Conservation (phyloP, 805 yeast genomes). For the Teunomyces tritomae region DNA sequence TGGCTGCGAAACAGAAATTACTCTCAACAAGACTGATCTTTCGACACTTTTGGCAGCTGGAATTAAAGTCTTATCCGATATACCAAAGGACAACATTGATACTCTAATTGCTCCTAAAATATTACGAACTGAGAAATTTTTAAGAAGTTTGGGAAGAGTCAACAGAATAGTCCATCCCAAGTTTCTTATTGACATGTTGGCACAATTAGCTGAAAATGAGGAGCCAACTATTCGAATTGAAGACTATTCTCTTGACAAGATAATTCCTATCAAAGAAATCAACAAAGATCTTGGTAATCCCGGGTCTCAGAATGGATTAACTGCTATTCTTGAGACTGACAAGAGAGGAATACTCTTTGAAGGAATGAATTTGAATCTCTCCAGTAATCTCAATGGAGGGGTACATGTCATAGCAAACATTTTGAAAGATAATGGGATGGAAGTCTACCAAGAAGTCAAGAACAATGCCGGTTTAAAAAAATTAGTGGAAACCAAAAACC, state of each 20-base stretch:
- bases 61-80: conserved; percentile 48
- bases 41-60: conserved; percentile 52
- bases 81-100: conserved; percentile 39
- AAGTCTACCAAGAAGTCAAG: conserved; percentile 20
- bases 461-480: conserved; percentile 15
- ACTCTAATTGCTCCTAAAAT: conserved; percentile 74
- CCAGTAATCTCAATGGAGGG: conserved; percentile 62
- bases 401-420: conserved; percentile 53
- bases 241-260: conserved; percentile 36
- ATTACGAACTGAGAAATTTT: conserved; percentile 84
- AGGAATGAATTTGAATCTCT: conserved; percentile 51
- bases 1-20: conserved; percentile 54
- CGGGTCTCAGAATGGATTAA: conserved; percentile 17
- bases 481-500: conserved; percentile 6
- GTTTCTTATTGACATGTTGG: conserved; percentile 47
- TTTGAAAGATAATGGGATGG: conserved; percentile 57
- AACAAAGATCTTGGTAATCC: conserved; percentile 27
- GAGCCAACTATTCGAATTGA: conserved; percentile 14
- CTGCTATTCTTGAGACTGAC: conserved; percentile 13
- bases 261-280: conserved; percentile 26
- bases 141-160: conserved; percentile 62
- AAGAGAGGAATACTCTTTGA: conserved; percentile 42
- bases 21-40: conserved; percentile 42
- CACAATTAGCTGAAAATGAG: conserved; percentile 4
- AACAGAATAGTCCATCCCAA: conserved; percentile 53